These are phyloP conservation scores for Russula vinacea DNA, from an alignment of 768 basidiomycete species.

Conservation along the genomic window DNA sequence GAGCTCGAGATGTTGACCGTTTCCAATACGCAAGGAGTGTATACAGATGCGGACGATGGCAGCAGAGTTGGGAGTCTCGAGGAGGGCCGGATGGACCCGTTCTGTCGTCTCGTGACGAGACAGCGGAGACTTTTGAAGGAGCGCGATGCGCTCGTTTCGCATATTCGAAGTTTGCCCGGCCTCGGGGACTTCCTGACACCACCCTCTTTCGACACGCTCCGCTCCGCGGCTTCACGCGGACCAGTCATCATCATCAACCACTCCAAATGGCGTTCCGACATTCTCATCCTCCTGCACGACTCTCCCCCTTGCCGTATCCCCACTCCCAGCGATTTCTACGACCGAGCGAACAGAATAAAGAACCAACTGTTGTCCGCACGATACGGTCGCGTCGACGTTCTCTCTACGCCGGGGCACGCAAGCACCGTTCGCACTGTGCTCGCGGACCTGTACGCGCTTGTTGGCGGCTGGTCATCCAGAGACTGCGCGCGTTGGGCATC, in stretches of 20 bases:
- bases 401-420: neutral
- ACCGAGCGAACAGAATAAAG: neutral
- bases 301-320: neutral
- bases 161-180: neutral
- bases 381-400: neutral
- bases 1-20: constrained; percentile 10
- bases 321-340: neutral
- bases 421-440: neutral
- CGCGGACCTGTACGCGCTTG: constrained; percentile 2
- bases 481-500: constrained; percentile 1
- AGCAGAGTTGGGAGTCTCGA: neutral
- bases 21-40: neutral
- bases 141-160: neutral
- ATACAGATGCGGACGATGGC: neutral
- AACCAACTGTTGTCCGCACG: neutral
- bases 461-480: constrained; percentile 4
- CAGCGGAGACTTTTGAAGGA: neutral
- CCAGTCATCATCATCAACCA: constrained; percentile 21
- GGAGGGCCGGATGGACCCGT: neutral
- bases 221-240: constrained; percentile 1
- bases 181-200: neutral
- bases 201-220: constrained; percentile 7
- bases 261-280: constrained; percentile 14
- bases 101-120: constrained; percentile 8
- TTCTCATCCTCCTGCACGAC: constrained; percentile 8